phyloP scores from a whole-genome alignment of 306 rosid genomes.

The Clitoria ternatea region DNA sequence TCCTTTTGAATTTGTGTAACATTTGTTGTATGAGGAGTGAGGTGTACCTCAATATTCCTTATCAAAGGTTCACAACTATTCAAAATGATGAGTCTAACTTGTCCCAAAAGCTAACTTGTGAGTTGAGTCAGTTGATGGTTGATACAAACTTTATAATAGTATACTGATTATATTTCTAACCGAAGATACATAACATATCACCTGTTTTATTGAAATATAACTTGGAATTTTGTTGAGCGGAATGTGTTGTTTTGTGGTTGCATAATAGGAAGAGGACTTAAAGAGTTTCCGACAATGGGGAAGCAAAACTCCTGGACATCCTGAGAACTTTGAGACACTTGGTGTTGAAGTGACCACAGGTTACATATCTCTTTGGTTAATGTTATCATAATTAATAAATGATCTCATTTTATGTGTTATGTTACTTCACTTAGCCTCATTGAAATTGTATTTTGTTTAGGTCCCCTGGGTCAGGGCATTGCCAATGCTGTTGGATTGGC shows the following conservation, averaged over 20 bases:
- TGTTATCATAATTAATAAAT: background rate
- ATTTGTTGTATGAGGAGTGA: background rate
- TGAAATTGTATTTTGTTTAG: constrained; percentile 54
- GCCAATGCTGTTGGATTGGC: constrained; percentile 98
- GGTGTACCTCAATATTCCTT: background rate
- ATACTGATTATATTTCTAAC: no score
- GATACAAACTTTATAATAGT: no score
- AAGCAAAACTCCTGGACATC: constrained; percentile 97
- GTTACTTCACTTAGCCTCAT: constrained; percentile 2
- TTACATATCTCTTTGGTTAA: constrained; percentile 20
- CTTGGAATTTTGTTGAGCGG: constrained; percentile 6
- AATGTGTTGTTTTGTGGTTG: constrained; percentile 12
- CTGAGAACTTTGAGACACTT: constrained; percentile 92
- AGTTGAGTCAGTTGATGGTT: no score
- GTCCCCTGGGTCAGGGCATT: constrained; percentile 97
- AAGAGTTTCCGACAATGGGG: constrained; percentile 85
- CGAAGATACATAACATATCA: no score
- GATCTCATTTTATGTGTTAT: constrained; percentile 11
- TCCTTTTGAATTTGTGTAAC: background rate
- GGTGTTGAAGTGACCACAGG: constrained; percentile 99
- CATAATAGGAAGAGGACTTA: constrained; percentile 80
- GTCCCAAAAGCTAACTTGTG: no score
- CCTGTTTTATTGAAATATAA: background rate
- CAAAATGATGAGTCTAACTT: no score
- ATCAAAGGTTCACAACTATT: background rate